Conservation (phyloP, 108 stramenopile genomes). For the Cyclotella choctawhatcheeana region DNA sequence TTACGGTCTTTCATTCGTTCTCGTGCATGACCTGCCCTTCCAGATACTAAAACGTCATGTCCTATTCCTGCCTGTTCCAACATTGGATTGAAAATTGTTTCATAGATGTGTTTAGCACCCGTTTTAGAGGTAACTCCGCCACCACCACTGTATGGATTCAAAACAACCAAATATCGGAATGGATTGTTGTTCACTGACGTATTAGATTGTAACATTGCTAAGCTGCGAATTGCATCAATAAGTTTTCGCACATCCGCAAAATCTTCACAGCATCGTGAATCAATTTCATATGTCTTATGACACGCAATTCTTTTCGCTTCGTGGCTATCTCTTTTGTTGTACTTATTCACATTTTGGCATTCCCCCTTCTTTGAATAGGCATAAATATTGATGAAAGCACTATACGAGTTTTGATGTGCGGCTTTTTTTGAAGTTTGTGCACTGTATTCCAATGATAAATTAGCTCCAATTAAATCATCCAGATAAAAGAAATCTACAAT, state of each 20-base stretch:
- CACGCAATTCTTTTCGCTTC: constrained; percentile 8
- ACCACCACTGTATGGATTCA: constrained; percentile 82
- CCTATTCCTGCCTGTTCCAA: constrained; percentile 73
- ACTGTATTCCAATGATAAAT: constrained; percentile 45
- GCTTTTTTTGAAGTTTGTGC: constrained; percentile 22
- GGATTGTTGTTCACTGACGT: constrained; percentile 13
- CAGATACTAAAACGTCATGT: constrained; percentile 61
- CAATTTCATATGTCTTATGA: constrained; percentile 60
- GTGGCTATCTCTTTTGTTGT: constrained; percentile 41
- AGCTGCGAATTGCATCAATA: constrained; percentile 54
- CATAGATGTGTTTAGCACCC: constrained; percentile 50
- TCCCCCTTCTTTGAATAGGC: constrained; percentile 55
- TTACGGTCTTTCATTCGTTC: constrained; percentile 59
- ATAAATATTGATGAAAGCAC: constrained; percentile 61
- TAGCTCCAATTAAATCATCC: constrained; percentile 36
- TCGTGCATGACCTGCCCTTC: constrained; percentile 62
- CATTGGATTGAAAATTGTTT: constrained; percentile 69
- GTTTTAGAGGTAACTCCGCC: constrained; percentile 38
- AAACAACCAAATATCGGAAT: constrained; percentile 59
- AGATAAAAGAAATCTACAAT: constrained; percentile 32
- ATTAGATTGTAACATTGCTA: constrained; percentile 29
- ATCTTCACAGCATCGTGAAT: constrained; percentile 65
- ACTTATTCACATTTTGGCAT: constrained; percentile 41
- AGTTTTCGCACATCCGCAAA: constrained; percentile 54
- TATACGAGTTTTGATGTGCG: constrained; percentile 25